phyloP scores from a whole-genome alignment of 305 asterid genomes.

The Solanum hybrid region DNA sequence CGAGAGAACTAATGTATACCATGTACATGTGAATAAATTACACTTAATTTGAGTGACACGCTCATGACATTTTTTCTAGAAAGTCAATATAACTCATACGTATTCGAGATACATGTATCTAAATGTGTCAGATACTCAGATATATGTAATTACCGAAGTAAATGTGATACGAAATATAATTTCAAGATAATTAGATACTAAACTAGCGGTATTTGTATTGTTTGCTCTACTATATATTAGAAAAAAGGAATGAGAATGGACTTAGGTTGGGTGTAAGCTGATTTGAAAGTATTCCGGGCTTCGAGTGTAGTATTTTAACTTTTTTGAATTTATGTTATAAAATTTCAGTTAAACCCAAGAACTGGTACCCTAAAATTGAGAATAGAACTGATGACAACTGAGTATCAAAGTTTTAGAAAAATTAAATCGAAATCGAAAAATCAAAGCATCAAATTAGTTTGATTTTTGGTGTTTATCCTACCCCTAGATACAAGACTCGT shows the following conservation, averaged over 20 bases:
- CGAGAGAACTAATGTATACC: not conserved
- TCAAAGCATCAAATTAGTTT: not conserved
- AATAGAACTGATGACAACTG: not conserved
- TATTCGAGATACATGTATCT: not conserved
- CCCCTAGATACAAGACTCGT: not conserved
- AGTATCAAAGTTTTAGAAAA: not conserved
- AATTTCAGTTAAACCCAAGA: not conserved
- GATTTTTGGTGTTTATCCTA: not conserved
- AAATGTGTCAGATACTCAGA: not conserved
- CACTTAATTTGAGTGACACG: not conserved
- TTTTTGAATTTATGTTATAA: not conserved
- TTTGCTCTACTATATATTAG: not conserved
- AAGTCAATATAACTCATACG: not conserved
- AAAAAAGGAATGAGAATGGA: not conserved
- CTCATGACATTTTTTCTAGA: not conserved
- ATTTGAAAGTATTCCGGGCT: not conserved
- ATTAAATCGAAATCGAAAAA: not conserved
- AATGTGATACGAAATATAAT: not conserved
- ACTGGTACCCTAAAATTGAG: not conserved
- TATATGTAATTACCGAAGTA: not conserved
- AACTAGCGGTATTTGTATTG: not conserved
- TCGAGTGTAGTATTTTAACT: not conserved
- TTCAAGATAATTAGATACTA: not conserved
- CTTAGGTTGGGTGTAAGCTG: not conserved
- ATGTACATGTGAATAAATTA: not conserved